Evolutionary conservation across 2,329 filamentous ascomycete genomes (phyloP).

Genomic region (Ascosphaera aggregata): DNA sequence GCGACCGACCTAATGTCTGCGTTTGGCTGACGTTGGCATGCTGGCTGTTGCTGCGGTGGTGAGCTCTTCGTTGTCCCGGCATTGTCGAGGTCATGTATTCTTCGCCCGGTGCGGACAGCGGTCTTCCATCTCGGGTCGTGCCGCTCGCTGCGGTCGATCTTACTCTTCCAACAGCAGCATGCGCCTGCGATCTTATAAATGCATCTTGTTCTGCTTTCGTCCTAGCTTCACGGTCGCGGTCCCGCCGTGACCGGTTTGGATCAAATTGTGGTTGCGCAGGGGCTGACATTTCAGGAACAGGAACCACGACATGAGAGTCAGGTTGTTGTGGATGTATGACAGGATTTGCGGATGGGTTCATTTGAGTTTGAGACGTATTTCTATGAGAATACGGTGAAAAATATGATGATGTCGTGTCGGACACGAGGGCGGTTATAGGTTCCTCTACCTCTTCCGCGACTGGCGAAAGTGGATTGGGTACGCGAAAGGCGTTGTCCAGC

Average conservation of each 20-base stretch:
- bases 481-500: constrained; percentile 70
- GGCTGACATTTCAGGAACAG: constrained; percentile 32
- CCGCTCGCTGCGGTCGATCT: constrained; percentile 24
- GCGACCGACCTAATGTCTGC: constrained; percentile 5
- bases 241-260: constrained; percentile 22
- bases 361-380: constrained; percentile 1
- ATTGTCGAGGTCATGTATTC: not conserved
- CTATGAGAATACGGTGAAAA: not conserved
- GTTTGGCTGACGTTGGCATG: constrained; percentile 1
- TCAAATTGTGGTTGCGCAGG: constrained; percentile 28
- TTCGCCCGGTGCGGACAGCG: not conserved
- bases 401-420: not conserved
- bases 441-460: constrained; percentile 75
- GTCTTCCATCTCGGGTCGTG: constrained; percentile 15
- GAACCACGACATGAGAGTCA: constrained; percentile 14
- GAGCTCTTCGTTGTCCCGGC: not conserved
- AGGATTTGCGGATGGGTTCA: not conserved
- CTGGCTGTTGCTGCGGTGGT: constrained; percentile 4
- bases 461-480: constrained; percentile 59
- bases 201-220: constrained; percentile 44
- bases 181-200: not conserved
- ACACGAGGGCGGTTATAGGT: constrained; percentile 33
- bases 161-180: constrained; percentile 12
- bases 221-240: constrained; percentile 46
- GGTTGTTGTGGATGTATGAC: not conserved